Conservation (phyloP, 177 flowering plant species). For the Tripterygium wilfordii region DNA sequence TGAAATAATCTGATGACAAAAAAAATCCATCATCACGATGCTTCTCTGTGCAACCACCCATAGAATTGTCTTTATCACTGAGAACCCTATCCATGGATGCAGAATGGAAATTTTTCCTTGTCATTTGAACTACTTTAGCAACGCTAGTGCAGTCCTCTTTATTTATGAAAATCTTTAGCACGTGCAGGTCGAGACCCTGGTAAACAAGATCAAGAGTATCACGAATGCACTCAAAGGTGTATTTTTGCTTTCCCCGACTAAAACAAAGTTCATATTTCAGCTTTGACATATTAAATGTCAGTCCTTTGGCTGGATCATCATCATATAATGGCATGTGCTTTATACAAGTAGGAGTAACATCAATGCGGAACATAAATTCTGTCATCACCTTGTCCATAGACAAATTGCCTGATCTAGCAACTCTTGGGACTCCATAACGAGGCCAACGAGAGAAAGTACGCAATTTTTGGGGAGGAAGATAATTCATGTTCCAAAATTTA, state of each 20-base stretch:
- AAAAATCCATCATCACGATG: conserved; percentile 86
- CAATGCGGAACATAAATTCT: conserved; percentile 85
- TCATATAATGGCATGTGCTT: conserved; percentile 69
- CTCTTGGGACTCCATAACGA: conserved; percentile 87
- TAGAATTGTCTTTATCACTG: conserved; percentile 40
- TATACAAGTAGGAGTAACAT: conserved; percentile 70
- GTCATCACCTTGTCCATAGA: conserved; percentile 95
- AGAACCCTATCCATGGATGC: conserved; percentile 39
- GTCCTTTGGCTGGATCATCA: conserved; percentile 95
- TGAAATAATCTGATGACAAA: conserved; percentile 91
- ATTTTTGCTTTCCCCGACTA: conserved; percentile 87
- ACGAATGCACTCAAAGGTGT: conserved; percentile 85
- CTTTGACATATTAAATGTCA: conserved; percentile 71
- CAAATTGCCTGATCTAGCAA: conserved; percentile 88
- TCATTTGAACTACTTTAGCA: conserved; percentile 46
- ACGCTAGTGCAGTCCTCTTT: conserved; percentile 45
- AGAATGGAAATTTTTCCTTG: conserved; percentile 44
- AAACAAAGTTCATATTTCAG: conserved; percentile 73
- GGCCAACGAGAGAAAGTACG: conserved; percentile 94
- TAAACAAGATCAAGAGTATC: conserved; percentile 93
- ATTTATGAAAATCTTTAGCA: conserved; percentile 59
- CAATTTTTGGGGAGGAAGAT: conserved; percentile 87
- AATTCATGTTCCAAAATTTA: conserved; percentile 82
- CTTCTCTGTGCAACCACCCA: conserved; percentile 48
- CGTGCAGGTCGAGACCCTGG: conserved; percentile 88